phyloP scores from a whole-genome alignment of 768 basidiomycete genomes.

The Serendipita sp. region DNA sequence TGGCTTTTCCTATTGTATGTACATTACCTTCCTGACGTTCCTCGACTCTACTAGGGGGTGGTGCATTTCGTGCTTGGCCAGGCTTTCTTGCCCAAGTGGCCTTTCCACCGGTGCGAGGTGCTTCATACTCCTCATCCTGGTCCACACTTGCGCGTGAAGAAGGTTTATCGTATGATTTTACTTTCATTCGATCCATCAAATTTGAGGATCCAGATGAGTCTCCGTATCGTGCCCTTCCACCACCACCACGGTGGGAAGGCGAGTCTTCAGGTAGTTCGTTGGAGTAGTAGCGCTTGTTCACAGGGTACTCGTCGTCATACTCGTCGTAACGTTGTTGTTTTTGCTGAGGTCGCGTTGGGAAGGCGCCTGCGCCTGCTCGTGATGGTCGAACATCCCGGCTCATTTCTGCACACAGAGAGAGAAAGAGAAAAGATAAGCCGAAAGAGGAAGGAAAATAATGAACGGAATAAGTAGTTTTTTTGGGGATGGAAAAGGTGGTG shows the following conservation, averaged over 20 bases:
- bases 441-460: too few species aligned
- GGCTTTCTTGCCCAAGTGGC: background rate
- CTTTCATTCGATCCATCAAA: constrained; percentile 25
- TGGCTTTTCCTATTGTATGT: too few species aligned
- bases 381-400: background rate
- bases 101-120: background rate
- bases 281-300: background rate
- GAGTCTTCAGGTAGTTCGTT: background rate
- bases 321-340: background rate
- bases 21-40: background rate
- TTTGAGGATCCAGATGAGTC: constrained; percentile 21
- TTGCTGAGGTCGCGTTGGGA: background rate
- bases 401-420: background rate
- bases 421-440: too few species aligned
- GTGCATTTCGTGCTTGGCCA: background rate
- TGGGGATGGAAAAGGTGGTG: background rate
- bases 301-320: constrained; percentile 1
- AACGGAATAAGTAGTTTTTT: too few species aligned
- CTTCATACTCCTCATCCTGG: constrained; percentile 25
- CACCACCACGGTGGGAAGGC: background rate
- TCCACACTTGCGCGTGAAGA: constrained; percentile 33
- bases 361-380: constrained; percentile 1
- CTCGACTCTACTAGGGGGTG: background rate
- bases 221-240: background rate
- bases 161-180: constrained; percentile 22